Base-by-base conservation (phyloP, 106 monocot species). In the Iris macrosiphon region DNA sequence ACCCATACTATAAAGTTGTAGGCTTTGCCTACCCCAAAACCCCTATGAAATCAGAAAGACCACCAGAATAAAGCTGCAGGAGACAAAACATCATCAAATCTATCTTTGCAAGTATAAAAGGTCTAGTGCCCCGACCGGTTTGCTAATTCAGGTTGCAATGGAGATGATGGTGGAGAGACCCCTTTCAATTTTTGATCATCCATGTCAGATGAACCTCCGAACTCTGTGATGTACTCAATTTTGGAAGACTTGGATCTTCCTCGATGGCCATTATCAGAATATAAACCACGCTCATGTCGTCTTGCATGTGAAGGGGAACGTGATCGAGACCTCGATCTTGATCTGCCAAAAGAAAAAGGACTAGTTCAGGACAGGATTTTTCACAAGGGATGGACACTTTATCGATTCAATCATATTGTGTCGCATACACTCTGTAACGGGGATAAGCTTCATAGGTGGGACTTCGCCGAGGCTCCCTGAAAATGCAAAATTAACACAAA, bases 91-190 rank as follows among this genome's bases (percentile, higher is more conserved):
- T 69, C 64, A 69, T 37, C 89, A 58, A 83, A 89, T 89, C 58
- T 82, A 85, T 79, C 78, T 74, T 89, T 78, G 81, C 85, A 95
- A 82, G 49, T 72, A 84, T 64, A 66, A 87, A 83, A 87, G 71
- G 74, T 87, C 77, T 31, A 91, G 91, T 91, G 66, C 72, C 73
- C 98, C 86, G 91, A 99, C 98, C 98, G 71, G 91, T 84, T 91
- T 21, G 28, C 14, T 60, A 69, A 16, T 72, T 66, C 79, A 75
- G 71, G 77, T 45, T 63, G 74, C 55, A 80, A 62, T 66, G 80
- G 83, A 69, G 98, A 99, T 69, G 80, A 68, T 60, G 98, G 98
- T 49, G 98, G 98, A 60, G 98, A 87, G 48, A 73, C 16, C 75
- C 75, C 83, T 73, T 72, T 75, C 20, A 60, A 7, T 70, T 78